A percentile compares a stretch with the other conserved stretches of the same genome.
These are phyloP conservation scores for Entomortierella chlamydospora DNA, from an alignment of 192 early-diverging fungal genomes.

Conservation along the genomic window DNA sequence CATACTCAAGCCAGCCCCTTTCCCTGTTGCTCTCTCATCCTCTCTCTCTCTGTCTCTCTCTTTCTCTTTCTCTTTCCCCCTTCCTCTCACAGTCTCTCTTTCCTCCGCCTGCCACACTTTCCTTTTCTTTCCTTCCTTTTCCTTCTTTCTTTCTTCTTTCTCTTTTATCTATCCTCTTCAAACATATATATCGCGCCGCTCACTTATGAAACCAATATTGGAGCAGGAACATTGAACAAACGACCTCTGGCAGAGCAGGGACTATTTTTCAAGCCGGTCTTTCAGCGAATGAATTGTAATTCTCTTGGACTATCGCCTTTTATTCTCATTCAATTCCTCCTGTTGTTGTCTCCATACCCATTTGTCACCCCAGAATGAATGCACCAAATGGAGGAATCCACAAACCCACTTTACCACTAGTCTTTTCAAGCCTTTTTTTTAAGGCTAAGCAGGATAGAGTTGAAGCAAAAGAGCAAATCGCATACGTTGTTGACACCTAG, in stretches of 20 bases:
- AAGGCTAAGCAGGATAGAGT: not conserved
- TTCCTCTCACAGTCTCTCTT: not conserved
- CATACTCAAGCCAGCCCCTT: not conserved
- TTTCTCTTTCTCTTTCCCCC: not conserved
- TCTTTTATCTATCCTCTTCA: not conserved
- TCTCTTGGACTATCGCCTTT: not conserved
- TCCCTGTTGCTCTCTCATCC: not conserved
- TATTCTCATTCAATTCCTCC: not conserved
- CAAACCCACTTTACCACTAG: no score
- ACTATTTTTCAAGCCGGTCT: not conserved
- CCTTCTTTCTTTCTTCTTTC: not conserved
- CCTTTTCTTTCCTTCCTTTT: constrained; percentile 1
- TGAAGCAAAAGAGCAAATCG: no score
- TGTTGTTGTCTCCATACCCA: not conserved
- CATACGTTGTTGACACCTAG: no score
- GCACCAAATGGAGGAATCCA: no score
- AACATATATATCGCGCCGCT: not conserved
- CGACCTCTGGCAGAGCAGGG: not conserved
- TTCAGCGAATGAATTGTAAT: not conserved
- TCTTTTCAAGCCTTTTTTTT: no score
- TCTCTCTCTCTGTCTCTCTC: not conserved
- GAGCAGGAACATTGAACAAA: not conserved
- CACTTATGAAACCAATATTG: not conserved
- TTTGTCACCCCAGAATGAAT: not conserved
- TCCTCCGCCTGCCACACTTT: not conserved